Evolutionary conservation across 1,139 yeast species (phyloP).

Genomic region (Diutina pseudorugosa): DNA sequence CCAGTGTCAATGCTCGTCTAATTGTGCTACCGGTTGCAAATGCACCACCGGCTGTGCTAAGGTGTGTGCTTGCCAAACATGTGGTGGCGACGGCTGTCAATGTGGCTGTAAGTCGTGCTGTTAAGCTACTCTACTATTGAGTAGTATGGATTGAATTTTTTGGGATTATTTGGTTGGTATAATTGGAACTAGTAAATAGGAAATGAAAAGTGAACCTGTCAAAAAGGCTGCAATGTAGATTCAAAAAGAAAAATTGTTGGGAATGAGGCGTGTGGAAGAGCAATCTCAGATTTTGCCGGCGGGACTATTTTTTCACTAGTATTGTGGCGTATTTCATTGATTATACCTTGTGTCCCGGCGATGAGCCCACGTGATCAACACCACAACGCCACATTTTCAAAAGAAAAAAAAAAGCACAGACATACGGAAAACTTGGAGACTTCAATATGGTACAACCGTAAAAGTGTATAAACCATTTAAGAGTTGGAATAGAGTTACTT

Average conservation of each 20-base stretch:
- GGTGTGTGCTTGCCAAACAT: background rate
- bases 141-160: too few species aligned
- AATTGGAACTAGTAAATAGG: background rate
- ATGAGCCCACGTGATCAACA: background rate
- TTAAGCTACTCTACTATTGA: too few species aligned
- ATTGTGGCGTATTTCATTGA: background rate
- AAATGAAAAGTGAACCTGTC: background rate
- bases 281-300: background rate
- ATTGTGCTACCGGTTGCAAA: background rate
- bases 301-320: too few species aligned
- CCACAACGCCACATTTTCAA: background rate
- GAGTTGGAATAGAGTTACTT: too few species aligned
- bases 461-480: too few species aligned
- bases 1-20: background rate
- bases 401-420: too few species aligned
- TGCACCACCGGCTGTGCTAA: background rate
- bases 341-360: background rate
- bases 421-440: too few species aligned
- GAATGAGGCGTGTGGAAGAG: background rate
- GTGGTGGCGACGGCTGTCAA: background rate
- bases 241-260: background rate
- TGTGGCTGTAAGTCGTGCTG: background rate
- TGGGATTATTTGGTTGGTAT: background rate
- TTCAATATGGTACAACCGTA: too few species aligned
- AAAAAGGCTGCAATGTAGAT: background rate